phyloP scores from a whole-genome alignment of 1,284 basidiomycete genomes.

The Rhodotorula sp. region DNA sequence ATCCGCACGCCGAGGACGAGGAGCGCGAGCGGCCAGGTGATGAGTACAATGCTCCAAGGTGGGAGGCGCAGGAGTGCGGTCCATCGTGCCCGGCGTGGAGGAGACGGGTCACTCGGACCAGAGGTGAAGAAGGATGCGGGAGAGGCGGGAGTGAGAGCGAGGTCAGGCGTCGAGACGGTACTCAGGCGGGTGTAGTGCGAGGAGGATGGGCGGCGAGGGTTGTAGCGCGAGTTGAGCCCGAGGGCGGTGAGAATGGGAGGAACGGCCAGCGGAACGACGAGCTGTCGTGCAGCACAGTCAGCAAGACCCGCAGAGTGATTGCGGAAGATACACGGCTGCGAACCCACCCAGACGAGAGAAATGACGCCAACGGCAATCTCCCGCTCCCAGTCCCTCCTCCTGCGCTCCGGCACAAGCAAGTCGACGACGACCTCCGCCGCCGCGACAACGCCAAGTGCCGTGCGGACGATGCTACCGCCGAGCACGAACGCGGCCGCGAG shows the following conservation, averaged over 20 bases:
- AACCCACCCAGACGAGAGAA: conserved; percentile 33
- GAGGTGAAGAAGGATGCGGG: neutral
- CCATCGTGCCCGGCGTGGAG: conserved; percentile 20
- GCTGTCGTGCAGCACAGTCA: neutral
- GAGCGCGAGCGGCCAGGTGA: conserved; percentile 46
- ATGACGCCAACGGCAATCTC: conserved; percentile 22
- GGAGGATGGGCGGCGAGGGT: conserved; percentile 13
- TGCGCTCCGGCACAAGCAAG: conserved; percentile 29
- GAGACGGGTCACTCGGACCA: neutral
- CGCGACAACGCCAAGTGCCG: conserved; percentile 23
- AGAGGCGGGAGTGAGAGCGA: neutral
- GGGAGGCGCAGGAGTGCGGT: conserved; percentile 41
- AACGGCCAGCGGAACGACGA: conserved; percentile 28
- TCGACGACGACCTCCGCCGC: conserved; percentile 36
- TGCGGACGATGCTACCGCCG: conserved; percentile 23
- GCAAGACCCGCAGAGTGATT: neutral
- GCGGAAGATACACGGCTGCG: neutral
- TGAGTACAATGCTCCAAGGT: conserved; percentile 33
- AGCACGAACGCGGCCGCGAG: conserved; percentile 31
- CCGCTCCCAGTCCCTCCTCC: conserved; percentile 31
- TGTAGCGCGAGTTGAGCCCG: conserved; percentile 22
- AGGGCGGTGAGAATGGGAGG: conserved; percentile 28
- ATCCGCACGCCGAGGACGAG: conserved; percentile 46
- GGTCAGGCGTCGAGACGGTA: conserved; percentile 11
- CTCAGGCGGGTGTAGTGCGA: conserved; percentile 14